Conservation (phyloP, 208 protist species). For the Plasmodiophora brassicae region DNA sequence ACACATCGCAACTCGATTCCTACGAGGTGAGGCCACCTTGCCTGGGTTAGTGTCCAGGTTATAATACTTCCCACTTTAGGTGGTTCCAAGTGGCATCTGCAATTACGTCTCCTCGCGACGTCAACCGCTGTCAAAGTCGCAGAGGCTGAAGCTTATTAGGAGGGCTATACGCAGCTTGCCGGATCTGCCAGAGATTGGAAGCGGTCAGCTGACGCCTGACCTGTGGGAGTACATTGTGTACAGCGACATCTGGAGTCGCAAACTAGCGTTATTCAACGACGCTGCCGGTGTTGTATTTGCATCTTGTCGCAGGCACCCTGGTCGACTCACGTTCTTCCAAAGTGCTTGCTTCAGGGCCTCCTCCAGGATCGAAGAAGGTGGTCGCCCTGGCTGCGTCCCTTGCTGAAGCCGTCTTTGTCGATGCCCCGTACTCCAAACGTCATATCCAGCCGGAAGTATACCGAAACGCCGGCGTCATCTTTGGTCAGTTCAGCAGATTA, state of each 20-base stretch:
- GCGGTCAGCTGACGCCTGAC: background rate
- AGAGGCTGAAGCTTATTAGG: no score
- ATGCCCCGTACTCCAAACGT: background rate
- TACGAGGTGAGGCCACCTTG: background rate
- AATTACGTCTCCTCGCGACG: no score
- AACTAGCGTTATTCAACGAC: background rate
- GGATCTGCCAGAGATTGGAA: no score
- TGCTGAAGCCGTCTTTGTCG: background rate
- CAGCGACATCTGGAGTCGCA: background rate
- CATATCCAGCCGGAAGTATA: background rate
- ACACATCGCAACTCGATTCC: background rate
- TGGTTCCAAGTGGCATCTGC: constrained; percentile 26
- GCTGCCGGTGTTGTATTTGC: background rate
- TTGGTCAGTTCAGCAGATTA: background rate
- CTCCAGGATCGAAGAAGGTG: background rate
- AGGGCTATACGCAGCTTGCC: no score
- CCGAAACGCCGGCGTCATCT: constrained; percentile 22
- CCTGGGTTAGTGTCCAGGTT: no score
- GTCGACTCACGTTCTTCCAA: background rate
- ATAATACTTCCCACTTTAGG: background rate
- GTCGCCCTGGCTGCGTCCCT: background rate
- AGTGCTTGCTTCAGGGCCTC: background rate
- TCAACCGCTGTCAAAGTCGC: no score
- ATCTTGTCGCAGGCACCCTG: background rate
- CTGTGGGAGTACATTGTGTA: constrained; percentile 23